Conservation (phyloP, 257 asterid species). For the Avicennia marina region DNA sequence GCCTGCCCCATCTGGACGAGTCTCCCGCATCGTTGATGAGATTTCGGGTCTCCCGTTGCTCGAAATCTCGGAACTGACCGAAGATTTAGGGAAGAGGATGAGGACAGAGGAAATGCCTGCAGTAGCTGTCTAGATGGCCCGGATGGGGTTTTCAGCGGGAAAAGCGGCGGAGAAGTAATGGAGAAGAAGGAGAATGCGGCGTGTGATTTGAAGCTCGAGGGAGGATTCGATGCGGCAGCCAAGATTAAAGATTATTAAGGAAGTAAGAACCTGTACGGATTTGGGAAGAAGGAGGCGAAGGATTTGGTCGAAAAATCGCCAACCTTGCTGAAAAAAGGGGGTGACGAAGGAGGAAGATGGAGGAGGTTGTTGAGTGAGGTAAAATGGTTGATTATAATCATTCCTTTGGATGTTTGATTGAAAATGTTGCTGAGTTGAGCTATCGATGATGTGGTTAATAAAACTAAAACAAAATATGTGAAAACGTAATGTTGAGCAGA, state of each 20-base stretch:
- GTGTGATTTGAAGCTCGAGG: constrained; percentile 86
- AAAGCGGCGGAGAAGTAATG: constrained; percentile 43
- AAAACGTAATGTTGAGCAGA: too few relatives aligned
- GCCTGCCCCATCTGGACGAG: constrained; percentile 36
- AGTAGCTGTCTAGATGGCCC: constrained; percentile 82
- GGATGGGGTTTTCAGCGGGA: constrained; percentile 61
- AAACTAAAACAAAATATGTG: too few relatives aligned
- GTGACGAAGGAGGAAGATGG: constrained; percentile 80
- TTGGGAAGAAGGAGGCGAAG: constrained; percentile 91
- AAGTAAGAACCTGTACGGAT: constrained; percentile 78
- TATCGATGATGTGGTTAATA: too few relatives aligned
- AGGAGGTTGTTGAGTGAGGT: constrained; percentile 69
- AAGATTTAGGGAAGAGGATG: constrained; percentile 49
- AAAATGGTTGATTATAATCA: too few relatives aligned
- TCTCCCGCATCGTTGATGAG: constrained; percentile 54
- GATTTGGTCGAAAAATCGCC: constrained; percentile 96
- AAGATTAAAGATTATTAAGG: constrained; percentile 90
- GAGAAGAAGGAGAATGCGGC: constrained; percentile 76
- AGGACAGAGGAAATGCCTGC: constrained; percentile 72
- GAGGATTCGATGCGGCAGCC: constrained; percentile 65
- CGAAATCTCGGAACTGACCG: constrained; percentile 67
- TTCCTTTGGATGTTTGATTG: too few relatives aligned
- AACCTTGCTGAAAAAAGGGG: constrained; percentile 79
- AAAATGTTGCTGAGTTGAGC: too few relatives aligned
- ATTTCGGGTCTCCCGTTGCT: constrained; percentile 54